Base-by-base conservation (phyloP, 2,329 filamentous ascomycete genomes). In the Aspergillus fumigatiaffinis region DNA sequence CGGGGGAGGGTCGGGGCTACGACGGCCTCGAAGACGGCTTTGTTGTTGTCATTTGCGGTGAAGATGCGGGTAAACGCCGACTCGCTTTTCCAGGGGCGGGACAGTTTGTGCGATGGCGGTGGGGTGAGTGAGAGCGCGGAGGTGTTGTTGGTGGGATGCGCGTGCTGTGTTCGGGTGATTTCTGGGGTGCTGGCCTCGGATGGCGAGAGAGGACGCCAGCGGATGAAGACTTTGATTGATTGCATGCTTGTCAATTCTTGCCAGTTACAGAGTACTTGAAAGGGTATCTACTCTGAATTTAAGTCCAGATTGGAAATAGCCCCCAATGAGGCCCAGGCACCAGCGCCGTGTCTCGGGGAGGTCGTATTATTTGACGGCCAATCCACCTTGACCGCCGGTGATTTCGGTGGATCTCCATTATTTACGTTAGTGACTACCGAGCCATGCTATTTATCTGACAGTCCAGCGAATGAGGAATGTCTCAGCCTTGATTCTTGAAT, bases 1-100 rank as follows among this genome's bases (percentile, higher is more conserved):
- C 61, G 52, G 1, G 72, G 67, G 0, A 78, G 52, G 0, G 65
- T 66, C 3, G 75, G 73, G 14, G 66, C 64, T 3, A 79, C 71
- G 3, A 74, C 60, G 0, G 54, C 52, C 20, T 67, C 59, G 47
- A 71, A 74, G 2, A 76, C 63, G 3, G 54, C 26, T n/a, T 66
- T 53, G 54, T 72, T 73, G 17, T 50, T 59, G 20, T 66, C 62
- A 8, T 53, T 23, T 3, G 56, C 21, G 23, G 64, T 59, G 51
- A 73, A 68, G 1, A 68, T 52, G 5, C 53, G 54, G 6, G 59
- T 56, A 44, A 71, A 71, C 7, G 65, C 57, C 4, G 57, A 46
- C 0, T 51, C 59, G 41, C 70, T 72, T 35, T 64, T 69, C 70
- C 70, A 71, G 1, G 62, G 53, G 21, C 59, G 54, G 20, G 41